Conservation (phyloP, 192 early-diverging fungal genomes). For the Coemansia sp. region DNA sequence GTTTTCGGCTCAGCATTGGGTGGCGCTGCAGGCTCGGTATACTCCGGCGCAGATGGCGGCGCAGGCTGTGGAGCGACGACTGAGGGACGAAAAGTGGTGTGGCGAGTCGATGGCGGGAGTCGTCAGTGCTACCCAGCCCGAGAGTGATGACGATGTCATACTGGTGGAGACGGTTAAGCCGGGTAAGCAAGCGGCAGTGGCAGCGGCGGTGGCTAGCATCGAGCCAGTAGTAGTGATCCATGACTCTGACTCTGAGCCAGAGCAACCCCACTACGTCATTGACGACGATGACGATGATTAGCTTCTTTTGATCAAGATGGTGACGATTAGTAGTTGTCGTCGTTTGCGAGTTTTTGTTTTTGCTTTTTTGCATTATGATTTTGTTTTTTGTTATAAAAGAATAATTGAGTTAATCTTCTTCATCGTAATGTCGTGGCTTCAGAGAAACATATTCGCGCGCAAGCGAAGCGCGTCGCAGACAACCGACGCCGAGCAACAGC, state of each 20-base stretch:
- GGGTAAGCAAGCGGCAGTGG: neutral
- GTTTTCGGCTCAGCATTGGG: neutral
- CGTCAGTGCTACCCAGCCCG: conserved; percentile 3
- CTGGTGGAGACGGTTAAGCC: neutral
- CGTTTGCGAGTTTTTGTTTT: neutral
- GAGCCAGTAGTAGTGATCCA: conserved; percentile 7
- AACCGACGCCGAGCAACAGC: conserved; percentile 8
- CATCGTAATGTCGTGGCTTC: conserved; percentile 27
- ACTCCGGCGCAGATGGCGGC: conserved; percentile 50
- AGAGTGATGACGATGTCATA: conserved; percentile 18
- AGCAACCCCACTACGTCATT: neutral
- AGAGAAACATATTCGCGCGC: conserved; percentile 22
- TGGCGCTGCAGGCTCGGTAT: neutral
- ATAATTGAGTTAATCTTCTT: neutral
- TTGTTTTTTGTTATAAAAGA: neutral
- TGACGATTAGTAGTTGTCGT: neutral
- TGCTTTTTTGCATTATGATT: neutral
- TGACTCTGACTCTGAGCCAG: conserved; percentile 34
- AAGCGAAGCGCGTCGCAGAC: conserved; percentile 12
- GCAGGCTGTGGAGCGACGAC: conserved; percentile 30
- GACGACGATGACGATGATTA: conserved; percentile 1
- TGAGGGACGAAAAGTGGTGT: conserved; percentile 46
- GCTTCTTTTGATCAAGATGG: neutral
- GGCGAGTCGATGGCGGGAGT: conserved; percentile 20
- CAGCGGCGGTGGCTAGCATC: neutral